Base-by-base conservation (phyloP, 495 filamentous ascomycete genomes). In the Penicillium waksmanii region DNA sequence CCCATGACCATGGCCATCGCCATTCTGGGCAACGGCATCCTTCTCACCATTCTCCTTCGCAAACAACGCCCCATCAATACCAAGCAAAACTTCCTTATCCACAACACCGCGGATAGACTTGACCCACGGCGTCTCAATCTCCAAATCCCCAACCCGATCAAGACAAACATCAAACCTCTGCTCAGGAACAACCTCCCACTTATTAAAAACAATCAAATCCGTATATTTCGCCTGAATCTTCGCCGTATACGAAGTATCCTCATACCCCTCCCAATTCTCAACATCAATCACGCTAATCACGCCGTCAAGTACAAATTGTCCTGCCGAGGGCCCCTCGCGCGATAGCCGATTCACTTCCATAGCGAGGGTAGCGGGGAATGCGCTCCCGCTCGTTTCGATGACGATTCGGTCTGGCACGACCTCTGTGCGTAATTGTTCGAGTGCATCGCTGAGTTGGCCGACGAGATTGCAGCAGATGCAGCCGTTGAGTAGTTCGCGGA, bases 381-480 rank as follows among this genome's bases (percentile, higher is more conserved):
- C 95, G 44, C 82, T 87, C 3, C 95, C 95, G 50, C 81, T 86
- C 0, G 95, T 98, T 81, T 98, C 95, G 72, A 98, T 89, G 48
- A 98, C 84, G 70, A 98, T 95, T 21, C 95, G 82, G 70, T 97
- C 89, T 0, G 92, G 93, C 0, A 60, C 31, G 12, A 85, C 78
- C 38, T 82, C 76, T 40, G 76, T 67, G 49, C 81, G 79, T 13
- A 98, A 86, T 55, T 92, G 84, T 4, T 83, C 70, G 3, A 98
- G 86, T 0, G 94, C 94, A 51, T 88, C 84, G 64, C 85, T 83
- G 23, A 98, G 84, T 72, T 95, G 90, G 3, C 95, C 95, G 53
- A 98, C 93, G 15, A 97, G 87, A 69, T 97, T 98, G 77, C 95
- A 98, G 81, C 95, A 98, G 68, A 98, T 97, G 74, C 95, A 98